Evolutionary conservation across 805 yeast species (phyloP).

Genomic region (Yarrowia hollandica): DNA sequence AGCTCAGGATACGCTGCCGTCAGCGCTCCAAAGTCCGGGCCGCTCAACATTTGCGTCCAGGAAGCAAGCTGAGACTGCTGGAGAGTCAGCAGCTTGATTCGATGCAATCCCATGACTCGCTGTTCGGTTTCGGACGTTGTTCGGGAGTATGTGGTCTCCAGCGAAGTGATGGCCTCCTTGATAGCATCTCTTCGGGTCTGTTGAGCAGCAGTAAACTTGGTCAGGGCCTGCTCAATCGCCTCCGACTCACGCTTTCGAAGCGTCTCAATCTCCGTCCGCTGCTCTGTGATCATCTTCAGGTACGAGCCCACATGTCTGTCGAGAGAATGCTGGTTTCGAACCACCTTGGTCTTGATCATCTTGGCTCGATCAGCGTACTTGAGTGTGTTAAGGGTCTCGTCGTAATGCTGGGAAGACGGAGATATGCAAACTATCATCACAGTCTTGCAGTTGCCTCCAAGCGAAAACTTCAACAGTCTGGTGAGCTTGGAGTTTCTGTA

Average conservation of each 20-base stretch:
- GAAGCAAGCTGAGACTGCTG: conserved; percentile 1
- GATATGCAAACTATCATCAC: conserved; percentile 95
- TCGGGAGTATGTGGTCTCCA: conserved; percentile 25
- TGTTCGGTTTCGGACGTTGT: conserved; percentile 28
- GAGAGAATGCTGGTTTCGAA: conserved; percentile 70
- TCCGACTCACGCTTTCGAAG: conserved; percentile 49
- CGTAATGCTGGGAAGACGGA: conserved; percentile 84
- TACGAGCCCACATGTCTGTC: conserved; percentile 85
- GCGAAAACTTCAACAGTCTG: conserved; percentile 77
- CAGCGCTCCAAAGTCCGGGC: conserved; percentile 7
- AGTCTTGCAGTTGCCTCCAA: conserved; percentile 93
- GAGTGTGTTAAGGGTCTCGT: conserved; percentile 87
- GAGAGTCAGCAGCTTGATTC: not conserved
- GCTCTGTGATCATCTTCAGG: conserved; percentile 79
- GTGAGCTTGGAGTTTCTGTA: conserved; percentile 90
- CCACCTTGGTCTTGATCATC: conserved; percentile 78
- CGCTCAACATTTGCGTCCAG: not conserved
- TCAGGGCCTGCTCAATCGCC: conserved; percentile 30
- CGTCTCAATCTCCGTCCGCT: conserved; percentile 69
- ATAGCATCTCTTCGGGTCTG: conserved; percentile 29
- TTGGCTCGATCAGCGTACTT: conserved; percentile 92
- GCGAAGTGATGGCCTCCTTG: conserved; percentile 31
- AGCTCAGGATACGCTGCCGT: conserved; percentile 2
- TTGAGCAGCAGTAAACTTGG: conserved; percentile 27
- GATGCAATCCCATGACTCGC: conserved; percentile 6